Base-by-base conservation (phyloP, 2,329 filamentous ascomycete genomes). In the Penicillium brasilianum region DNA sequence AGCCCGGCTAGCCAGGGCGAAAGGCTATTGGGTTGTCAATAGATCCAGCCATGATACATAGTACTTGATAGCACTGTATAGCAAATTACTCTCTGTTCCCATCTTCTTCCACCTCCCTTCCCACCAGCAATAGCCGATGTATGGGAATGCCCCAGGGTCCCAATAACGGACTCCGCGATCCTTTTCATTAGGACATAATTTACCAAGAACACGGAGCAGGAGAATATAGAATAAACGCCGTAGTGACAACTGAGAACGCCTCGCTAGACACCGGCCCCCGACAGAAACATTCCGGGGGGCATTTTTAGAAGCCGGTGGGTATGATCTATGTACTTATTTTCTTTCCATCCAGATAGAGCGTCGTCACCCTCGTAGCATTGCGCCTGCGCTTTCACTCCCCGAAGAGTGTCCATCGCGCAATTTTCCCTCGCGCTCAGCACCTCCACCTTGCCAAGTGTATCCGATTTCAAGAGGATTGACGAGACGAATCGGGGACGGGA, bases 181-280 rank as follows among this genome's bases (percentile, higher is more conserved):
- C n/a, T 57, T 55, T 22, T 63, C 55, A 46, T 57, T 57, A 58
- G 60, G 28, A 25, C 30, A 28, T 48, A n/a, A 16, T 48, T 61
- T 58, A 39, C 41, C 48, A 25, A 48, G 51, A 37, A 43, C 20
- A 50, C 52, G 58, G 43, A 22, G 54, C 34, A 34, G 36, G 58
- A 25, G 41, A 53, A 36, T n/a, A 11, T 16, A 41, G 36, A 53
- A 51, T 56, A 41, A 68, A 67, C 65, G 63, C 65, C 66, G 57
- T 60, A 55, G 32, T 39, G 49, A 51, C 55, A 51, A 59, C 60
- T 43, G 53, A 39, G 39, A 67, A 73, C 70, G 68, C 72, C 72
- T 71, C 71, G 72, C 72, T 74, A 70, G 69, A 67, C 64, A 66
- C 68, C 56, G 41, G 61, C 62, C 58, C 46, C 37, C 25, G 25